These are phyloP conservation scores for Xylaria sp. DNA, from an alignment of 2,329 filamentous ascomycete species.

Conservation along the genomic window DNA sequence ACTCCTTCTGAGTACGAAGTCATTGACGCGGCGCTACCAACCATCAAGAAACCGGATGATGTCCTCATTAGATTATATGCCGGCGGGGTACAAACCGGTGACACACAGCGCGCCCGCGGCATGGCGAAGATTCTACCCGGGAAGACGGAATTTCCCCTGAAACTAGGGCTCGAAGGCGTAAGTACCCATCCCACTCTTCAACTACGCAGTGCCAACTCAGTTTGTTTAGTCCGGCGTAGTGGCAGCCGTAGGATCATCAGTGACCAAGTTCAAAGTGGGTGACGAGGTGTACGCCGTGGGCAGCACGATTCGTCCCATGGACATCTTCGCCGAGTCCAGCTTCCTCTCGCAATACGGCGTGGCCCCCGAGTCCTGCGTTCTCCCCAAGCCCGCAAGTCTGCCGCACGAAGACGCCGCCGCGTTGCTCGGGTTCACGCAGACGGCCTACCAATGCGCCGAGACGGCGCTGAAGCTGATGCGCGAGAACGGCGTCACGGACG, in stretches of 20 bases:
- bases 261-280: conserved; percentile 47
- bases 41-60: conserved; percentile 55
- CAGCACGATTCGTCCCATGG: conserved; percentile 52
- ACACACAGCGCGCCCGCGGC: conserved; percentile 51
- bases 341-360: conserved; percentile 57
- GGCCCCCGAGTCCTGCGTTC: conserved; percentile 49
- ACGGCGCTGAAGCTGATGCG: conserved; percentile 53
- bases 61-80: conserved; percentile 49
- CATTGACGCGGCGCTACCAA: conserved; percentile 55
- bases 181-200: neutral
- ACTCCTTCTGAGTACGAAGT: conserved; percentile 54
- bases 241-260: conserved; percentile 45
- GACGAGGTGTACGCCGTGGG: conserved; percentile 54
- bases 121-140: conserved; percentile 49
- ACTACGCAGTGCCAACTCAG: neutral
- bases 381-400: conserved; percentile 47
- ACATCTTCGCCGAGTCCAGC: conserved; percentile 44
- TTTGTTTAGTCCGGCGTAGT: conserved; percentile 46
- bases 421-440: conserved; percentile 51
- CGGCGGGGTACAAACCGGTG: conserved; percentile 42
- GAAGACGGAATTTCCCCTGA: conserved; percentile 39
- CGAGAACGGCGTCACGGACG: conserved; percentile 44
- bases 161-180: conserved; percentile 31
- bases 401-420: conserved; percentile 53
- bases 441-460: conserved; percentile 57